These are phyloP conservation scores for Aspergillus jensenii DNA, from an alignment of 2,329 filamentous ascomycete genomes.

Conservation along the genomic window DNA sequence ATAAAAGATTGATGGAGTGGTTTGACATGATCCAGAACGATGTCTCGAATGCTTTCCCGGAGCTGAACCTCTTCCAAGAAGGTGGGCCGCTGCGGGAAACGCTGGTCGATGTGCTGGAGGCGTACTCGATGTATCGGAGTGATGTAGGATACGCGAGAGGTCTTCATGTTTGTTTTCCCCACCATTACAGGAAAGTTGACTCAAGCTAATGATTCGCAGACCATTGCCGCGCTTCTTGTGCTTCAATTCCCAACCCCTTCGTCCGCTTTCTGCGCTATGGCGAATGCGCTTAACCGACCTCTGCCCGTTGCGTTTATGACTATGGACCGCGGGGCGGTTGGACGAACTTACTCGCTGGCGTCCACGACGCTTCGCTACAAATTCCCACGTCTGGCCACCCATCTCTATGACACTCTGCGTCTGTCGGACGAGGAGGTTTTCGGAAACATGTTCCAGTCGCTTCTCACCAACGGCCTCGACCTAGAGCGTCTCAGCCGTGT, in stretches of 20 bases:
- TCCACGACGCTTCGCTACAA: slow-evolving; percentile 60
- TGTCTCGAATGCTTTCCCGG: slow-evolving; percentile 56
- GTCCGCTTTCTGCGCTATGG: slow-evolving; percentile 58
- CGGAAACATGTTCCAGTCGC: slow-evolving; percentile 54
- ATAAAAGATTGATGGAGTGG: slow-evolving; percentile 50
- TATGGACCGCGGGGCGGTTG: slow-evolving; percentile 55
- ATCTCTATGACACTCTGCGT: slow-evolving; percentile 46
- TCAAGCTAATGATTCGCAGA: slow-evolving; percentile 27
- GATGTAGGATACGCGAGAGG: slow-evolving; percentile 62
- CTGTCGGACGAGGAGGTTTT: slow-evolving; percentile 48
- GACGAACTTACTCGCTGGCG: slow-evolving; percentile 56
- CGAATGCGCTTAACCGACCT: slow-evolving; percentile 62
- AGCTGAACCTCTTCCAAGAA: slow-evolving; percentile 58
- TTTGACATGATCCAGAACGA: slow-evolving; percentile 56
- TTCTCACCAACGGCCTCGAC: slow-evolving; percentile 53
- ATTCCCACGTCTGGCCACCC: slow-evolving; percentile 54
- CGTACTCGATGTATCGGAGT: slow-evolving; percentile 63
- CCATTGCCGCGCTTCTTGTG: slow-evolving; percentile 58
- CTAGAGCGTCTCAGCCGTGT: slow-evolving; percentile 56
- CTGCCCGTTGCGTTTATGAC: slow-evolving; percentile 62
- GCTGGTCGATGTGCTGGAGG: slow-evolving; percentile 59
- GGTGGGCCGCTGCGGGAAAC: slow-evolving; percentile 55
- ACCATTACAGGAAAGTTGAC: neutral
- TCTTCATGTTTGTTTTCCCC: slow-evolving; percentile 49
- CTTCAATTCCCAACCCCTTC: slow-evolving; percentile 55